Evolutionary conservation across 192 early-diverging fungal species (phyloP).

Genomic region (Gonapodya prolifera): DNA sequence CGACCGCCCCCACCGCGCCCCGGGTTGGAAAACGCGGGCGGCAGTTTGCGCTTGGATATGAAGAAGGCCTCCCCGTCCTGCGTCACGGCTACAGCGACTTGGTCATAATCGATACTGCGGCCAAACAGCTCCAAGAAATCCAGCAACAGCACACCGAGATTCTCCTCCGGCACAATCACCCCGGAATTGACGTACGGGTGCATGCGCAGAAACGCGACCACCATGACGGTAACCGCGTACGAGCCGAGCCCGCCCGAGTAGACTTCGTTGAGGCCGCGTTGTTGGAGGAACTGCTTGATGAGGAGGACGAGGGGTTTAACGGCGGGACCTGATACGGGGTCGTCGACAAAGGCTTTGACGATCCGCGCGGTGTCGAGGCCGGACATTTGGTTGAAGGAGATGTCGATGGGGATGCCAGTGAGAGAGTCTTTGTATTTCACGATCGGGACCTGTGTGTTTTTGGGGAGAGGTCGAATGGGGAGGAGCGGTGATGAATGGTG

Average conservation of each 20-base stretch:
- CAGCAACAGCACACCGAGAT: slow-evolving; percentile 76
- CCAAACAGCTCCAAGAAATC: slow-evolving; percentile 94
- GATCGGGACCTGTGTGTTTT: slow-evolving; percentile 62
- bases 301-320: slow-evolving; percentile 59
- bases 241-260: slow-evolving; percentile 79
- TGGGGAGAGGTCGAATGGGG: too few species aligned
- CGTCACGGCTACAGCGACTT: slow-evolving; percentile 52
- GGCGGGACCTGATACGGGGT: slow-evolving; percentile 23
- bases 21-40: not conserved
- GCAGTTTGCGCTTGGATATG: slow-evolving; percentile 38
- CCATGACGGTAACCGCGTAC: slow-evolving; percentile 65
- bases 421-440: slow-evolving; percentile 72
- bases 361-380: slow-evolving; percentile 45
- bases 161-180: slow-evolving; percentile 45
- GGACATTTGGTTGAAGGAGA: slow-evolving; percentile 63
- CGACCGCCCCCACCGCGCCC: not conserved
- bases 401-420: slow-evolving; percentile 67
- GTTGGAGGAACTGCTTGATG: slow-evolving; percentile 74
- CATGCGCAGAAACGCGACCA: slow-evolving; percentile 68
- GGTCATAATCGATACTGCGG: too few species aligned
- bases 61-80: slow-evolving; percentile 47
- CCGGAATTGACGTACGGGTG: slow-evolving; percentile 64
- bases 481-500: not conserved
- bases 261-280: slow-evolving; percentile 69
- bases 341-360: slow-evolving; percentile 33